A percentile compares a stretch with the other conserved stretches of the same genome.
Conservation (phyloP, 805 yeast species). For the Wickerhamiella qilinensis region DNA sequence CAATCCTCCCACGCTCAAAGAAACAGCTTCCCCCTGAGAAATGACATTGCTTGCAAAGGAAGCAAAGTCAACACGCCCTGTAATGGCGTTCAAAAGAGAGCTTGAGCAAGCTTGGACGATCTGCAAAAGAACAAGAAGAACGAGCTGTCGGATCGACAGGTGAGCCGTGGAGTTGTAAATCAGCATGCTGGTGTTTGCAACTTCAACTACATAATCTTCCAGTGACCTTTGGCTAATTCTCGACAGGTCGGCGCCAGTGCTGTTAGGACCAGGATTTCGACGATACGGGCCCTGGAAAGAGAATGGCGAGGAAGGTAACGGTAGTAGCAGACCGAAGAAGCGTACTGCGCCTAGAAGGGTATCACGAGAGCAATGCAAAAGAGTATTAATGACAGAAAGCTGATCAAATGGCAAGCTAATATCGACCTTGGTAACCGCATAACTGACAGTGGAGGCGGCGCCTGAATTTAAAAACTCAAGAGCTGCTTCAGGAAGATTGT, state of each 20-base stretch:
- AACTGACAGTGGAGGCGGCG: conserved; percentile 6
- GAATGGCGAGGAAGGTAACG: conserved; percentile 6
- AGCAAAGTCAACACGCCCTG: conserved; percentile 4
- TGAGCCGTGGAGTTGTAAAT: conserved; percentile 10
- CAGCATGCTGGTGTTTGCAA: conserved; percentile 6
- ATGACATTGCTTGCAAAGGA: conserved; percentile 7
- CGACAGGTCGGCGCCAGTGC: neutral
- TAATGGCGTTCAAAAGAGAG: conserved; percentile 1
- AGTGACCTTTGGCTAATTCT: neutral
- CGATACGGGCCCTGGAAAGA: conserved; percentile 11
- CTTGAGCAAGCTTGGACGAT: conserved; percentile 8
- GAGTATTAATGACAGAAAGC: conserved; percentile 4
- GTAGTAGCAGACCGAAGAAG: conserved; percentile 8
- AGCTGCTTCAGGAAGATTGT: conserved; percentile 6
- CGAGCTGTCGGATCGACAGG: conserved; percentile 8
- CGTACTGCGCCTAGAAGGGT: conserved; percentile 7
- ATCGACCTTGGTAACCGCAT: conserved; percentile 6
- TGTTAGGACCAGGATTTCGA: neutral
- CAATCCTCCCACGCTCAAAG: conserved; percentile 9
- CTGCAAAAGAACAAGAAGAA: conserved; percentile 12
- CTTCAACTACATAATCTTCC: conserved; percentile 2
- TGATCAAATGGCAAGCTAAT: conserved; percentile 1
- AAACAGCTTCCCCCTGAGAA: conserved; percentile 9
- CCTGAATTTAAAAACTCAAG: conserved; percentile 1
- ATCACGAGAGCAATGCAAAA: conserved; percentile 11